Base-by-base conservation (phyloP, 768 basidiomycete species). In the Rhodotorula taiwanensis region DNA sequence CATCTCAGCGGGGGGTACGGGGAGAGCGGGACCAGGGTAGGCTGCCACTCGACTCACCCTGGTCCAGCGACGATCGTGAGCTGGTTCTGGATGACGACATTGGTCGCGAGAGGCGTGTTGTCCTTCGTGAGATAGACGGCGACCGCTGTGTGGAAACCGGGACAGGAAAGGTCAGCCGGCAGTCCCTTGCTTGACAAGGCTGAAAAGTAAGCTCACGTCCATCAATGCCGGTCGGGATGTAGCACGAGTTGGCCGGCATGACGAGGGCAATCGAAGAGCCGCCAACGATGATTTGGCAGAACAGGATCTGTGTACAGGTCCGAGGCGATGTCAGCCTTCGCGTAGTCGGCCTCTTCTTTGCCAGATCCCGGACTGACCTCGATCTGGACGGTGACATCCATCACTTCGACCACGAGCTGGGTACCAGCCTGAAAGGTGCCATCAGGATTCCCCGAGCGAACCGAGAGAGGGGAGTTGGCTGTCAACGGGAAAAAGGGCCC, bases 241-340 rank as follows among this genome's bases (percentile, higher is more conserved):
- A 74, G 70, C 88, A 89, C 64, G 81, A 68, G 64, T 75, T 68
- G 69, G 86, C 73, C 5, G 87, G 83, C 49, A 88, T 78, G 36
- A 81, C 72, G 71, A 87, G 77, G 8, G 88, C 77, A 72, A 75
- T 74, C 53, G 83, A 74, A 23, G 76, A 55, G 33, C 84, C 86
- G 34, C 86, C 88, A 58, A 83, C 67, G 69, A 90, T 75, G 82
- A 90, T 87, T 76, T 89, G 85, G 76, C 88, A 89, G 76, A 79
- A 82, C 39, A 66, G 43, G 20, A 21, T 15, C 48, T 67, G 58
- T 28, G 5, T 27, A 30, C 21, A 13, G 21, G 41, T 31, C 6
- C 15, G 0, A 20, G 9, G 11, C 5, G 6, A 11, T 11, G 20
- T 51, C 31, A 51, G 27, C n/a, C n/a, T n/a, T n/a, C n/a, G n/a